phyloP scores from a whole-genome alignment of 345 rosid species.

The Eucalyptus lansdowneana region DNA sequence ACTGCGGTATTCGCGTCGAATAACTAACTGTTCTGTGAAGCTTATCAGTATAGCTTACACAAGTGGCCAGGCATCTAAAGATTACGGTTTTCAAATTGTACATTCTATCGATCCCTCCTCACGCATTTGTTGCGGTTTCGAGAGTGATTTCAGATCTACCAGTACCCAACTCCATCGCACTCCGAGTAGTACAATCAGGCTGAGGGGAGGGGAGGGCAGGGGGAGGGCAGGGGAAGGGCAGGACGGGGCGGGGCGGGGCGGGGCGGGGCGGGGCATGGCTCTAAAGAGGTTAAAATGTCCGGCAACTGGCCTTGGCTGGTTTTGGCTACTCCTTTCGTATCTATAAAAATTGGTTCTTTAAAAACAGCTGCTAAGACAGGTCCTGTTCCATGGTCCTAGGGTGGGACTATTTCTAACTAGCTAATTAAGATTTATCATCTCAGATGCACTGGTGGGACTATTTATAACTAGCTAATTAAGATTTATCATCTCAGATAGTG shows the following conservation, averaged over 20 bases:
- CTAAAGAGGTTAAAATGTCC: background rate
- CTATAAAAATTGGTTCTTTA: background rate
- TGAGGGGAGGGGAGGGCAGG: background rate
- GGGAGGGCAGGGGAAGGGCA: rapidly evolving
- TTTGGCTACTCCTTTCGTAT: background rate
- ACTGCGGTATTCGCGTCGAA: too few species aligned
- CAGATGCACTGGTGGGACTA: too few species aligned
- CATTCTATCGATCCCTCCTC: background rate
- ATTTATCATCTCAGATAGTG: too few species aligned
- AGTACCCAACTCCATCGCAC: background rate
- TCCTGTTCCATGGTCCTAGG: too few species aligned
- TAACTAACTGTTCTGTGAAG: too few species aligned
- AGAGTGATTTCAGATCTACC: background rate
- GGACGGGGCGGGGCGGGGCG: too few species aligned
- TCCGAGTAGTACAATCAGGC: background rate
- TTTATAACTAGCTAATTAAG: too few species aligned
- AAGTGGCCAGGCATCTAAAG: background rate
- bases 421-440: too few species aligned
- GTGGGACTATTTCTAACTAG: too few species aligned
- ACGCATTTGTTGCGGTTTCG: background rate
- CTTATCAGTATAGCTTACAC: too few species aligned
- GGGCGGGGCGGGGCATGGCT: too few species aligned
- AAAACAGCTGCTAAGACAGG: background rate
- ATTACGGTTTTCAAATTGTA: too few species aligned
- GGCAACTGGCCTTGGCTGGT: background rate